Base-by-base conservation (phyloP, 1,284 basidiomycete species). In the Athelia sp. region DNA sequence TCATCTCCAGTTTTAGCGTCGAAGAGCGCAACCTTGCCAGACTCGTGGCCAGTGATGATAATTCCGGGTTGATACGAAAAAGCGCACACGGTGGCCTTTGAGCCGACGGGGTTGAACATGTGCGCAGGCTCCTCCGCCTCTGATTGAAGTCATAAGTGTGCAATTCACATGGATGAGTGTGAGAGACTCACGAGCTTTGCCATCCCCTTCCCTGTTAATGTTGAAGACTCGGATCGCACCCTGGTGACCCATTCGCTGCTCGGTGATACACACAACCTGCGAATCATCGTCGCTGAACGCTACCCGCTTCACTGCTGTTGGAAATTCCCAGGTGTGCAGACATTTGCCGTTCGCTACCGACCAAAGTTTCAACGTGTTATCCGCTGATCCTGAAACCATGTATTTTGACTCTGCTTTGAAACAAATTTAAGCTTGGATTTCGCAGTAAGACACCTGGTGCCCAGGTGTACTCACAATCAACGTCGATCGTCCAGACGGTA, bases 231-330 rank as follows among this genome's bases (percentile, higher is more conserved):
- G 85, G 56, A 95, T 84, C n/a, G 86, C 82, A 53, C 84, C 83
- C 62, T 90, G 88, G 70, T 84, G 72, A 2, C 96, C 96, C 88
- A 94, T 94, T 54, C 97, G 87, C 69, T 97, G 93, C 72, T 99
- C 97, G 1, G 97, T 99, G 59, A 98, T 90, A 63, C 91, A 93
- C 26, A 98, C 84, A 40, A 96, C 76, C 63, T 84, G 80, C 47
- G 82, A 79, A 67, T 93, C 92, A 62, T 93, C 88, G 58, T 92
- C 90, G 68, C 85, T 93, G 72, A 90, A 93, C 13, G 87, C 82
- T 23, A 98, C 96, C 45, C 96, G 79, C 78, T 98, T 98, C 58
- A 98, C 92, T 2, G 97, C 96, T 1, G 96, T 99, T 40, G 92
- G 88, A 76, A 98, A 98, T 69, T 98, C 96, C 97, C 97, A 99